Evolutionary conservation across 2,329 filamentous ascomycete genomes (phyloP), one percentile per base, ranked within the genome.

Genomic region (Chalaropsis ovoidea): DNA sequence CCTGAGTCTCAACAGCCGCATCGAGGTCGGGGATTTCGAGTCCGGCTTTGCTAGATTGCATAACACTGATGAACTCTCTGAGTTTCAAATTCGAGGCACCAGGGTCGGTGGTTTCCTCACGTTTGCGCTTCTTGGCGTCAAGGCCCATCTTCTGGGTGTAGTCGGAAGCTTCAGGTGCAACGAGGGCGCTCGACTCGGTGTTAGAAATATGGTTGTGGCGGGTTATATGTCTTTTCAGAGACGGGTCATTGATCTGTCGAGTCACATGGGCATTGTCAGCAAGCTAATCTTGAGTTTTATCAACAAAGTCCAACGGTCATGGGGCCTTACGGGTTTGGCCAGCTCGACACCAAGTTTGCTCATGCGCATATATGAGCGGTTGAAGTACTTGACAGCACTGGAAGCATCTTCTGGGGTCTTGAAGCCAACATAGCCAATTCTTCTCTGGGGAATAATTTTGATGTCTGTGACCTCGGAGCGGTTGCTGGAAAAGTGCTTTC

Each of bases 341-440:
- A 94, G 78, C 77, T 96, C 92, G 68, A 96, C 94, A 39, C 82
- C 82, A 72, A 99, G 91, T 78, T 87, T 95, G 67, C 92, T 96
- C 89, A 96, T 94, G 71, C 91, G 90, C 72, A 99, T 90, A 76
- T 91, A 99, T 69, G 92, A 87, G 74, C 85, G 90, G 80, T 99
- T 92, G 81, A 96, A 96, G 79, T 96, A 95, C 76, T 89, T 92
- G 74, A 95, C 88, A 56, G 94, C 93, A 72, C 86, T 84, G 66
- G 83, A 80, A 66, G 94, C 94, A 73, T 90, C 87, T 68, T 93
- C 85, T 15, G 88, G 79, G 63, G 84, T 89, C 77, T 89, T 92
- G 80, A 93, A 97, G 69, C 94, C 94, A 68, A 99, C 85, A 81
- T 96, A 99, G 71, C 92, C 94, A 76, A 99, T 96, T 70, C 92